phyloP scores from a whole-genome alignment of 495 filamentous ascomycete species.

The Aspergillus funiculosus region DNA sequence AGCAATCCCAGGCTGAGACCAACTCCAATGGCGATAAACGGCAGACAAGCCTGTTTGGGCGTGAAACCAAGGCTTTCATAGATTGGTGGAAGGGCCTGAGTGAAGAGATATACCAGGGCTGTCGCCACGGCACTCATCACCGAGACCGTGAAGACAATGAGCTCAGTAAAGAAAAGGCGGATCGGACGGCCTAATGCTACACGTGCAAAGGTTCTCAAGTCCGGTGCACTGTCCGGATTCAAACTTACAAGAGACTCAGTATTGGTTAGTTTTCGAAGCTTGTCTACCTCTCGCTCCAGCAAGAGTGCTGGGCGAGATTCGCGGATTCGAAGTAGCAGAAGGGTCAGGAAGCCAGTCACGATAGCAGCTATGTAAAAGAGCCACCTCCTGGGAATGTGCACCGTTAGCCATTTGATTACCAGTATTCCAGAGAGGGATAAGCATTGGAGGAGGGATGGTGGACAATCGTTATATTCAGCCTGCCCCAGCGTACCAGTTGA shows the following conservation, averaged over 20 bases:
- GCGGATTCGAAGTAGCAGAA: constrained; percentile 33
- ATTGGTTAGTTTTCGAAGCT: constrained; percentile 24
- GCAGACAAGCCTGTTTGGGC: constrained; percentile 37
- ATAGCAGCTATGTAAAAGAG: constrained; percentile 41
- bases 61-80: constrained; percentile 42
- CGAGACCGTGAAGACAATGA: constrained; percentile 43
- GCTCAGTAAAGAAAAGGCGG: constrained; percentile 44
- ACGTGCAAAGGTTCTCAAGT: constrained; percentile 34
- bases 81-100: constrained; percentile 44
- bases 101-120: constrained; percentile 52
- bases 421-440: not conserved
- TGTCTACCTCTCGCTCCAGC: constrained; percentile 29
- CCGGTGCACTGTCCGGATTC: constrained; percentile 40
- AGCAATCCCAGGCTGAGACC: constrained; percentile 41
- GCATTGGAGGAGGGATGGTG: not conserved
- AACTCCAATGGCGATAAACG: constrained; percentile 44
- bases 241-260: constrained; percentile 22
- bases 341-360: constrained; percentile 28
- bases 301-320: constrained; percentile 43
- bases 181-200: constrained; percentile 39
- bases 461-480: not conserved
- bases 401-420: constrained; percentile 1
- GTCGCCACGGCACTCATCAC: constrained; percentile 42
- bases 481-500: constrained; percentile 28
- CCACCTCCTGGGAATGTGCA: constrained; percentile 16